A percentile compares a stretch with the other conserved stretches of the same genome.
Conservation (phyloP, 768 basidiomycete species). For the Gymnopilus junonius region DNA sequence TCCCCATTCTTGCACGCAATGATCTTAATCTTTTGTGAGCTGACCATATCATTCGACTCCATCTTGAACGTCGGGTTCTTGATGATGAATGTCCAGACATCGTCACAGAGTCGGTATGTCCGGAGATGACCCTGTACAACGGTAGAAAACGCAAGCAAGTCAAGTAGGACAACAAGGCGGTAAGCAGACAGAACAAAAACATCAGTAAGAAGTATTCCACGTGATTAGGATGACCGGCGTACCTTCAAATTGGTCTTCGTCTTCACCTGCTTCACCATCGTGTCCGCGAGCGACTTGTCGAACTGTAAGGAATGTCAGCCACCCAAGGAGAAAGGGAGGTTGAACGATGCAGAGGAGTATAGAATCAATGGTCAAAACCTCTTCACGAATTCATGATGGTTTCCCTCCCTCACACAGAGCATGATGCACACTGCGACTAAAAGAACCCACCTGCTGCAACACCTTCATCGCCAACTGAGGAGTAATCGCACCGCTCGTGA, state of each 20-base stretch:
- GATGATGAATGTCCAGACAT: constrained; percentile 99
- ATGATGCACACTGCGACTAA: neutral
- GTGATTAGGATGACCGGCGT: constrained; percentile 18
- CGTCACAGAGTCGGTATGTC: constrained; percentile 92
- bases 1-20: constrained; percentile 98
- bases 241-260: constrained; percentile 94
- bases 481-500: constrained; percentile 94
- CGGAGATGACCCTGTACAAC: constrained; percentile 77
- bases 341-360: neutral
- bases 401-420: neutral
- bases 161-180: no score
- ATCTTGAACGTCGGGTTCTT: constrained; percentile 94
- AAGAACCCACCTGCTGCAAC: constrained; percentile 80
- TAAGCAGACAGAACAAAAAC: neutral
- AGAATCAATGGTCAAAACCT: no score
- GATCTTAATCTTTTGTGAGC: constrained; percentile 87
- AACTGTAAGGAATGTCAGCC: constrained; percentile 58
- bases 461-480: constrained; percentile 99
- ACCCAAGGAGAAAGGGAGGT: neutral
- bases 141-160: no score
- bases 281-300: constrained; percentile 94
- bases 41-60: constrained; percentile 84
- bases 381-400: neutral
- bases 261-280: constrained; percentile 92
- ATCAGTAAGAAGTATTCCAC: neutral